Evolutionary conservation across 2,329 filamentous ascomycete genomes (phyloP).

Genomic region (Cadophora sp.): DNA sequence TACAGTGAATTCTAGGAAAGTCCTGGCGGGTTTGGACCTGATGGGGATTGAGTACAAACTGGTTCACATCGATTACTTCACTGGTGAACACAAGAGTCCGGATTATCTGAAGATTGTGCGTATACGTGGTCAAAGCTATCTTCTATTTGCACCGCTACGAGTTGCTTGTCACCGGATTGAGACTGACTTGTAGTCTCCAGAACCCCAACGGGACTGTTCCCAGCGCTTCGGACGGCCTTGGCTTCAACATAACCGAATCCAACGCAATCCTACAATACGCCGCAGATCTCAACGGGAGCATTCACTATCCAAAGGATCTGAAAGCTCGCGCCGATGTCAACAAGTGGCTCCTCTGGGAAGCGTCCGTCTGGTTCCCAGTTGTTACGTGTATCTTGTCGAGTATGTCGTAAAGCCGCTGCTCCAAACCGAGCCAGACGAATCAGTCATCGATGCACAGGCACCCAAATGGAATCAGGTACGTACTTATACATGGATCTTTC

Average conservation of each 20-base stretch:
- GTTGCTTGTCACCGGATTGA: background rate
- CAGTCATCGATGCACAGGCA: conserved; percentile 21
- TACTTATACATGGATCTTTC: background rate
- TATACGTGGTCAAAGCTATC: background rate
- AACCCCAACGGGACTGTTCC: conserved; percentile 26
- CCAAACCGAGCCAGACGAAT: conserved; percentile 23
- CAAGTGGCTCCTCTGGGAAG: conserved; percentile 32
- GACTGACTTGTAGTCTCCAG: background rate
- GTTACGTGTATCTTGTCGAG: conserved; percentile 30
- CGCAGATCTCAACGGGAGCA: conserved; percentile 21
- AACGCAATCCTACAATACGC: conserved; percentile 33
- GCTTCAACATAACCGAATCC: conserved; percentile 27
- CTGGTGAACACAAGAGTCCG: conserved; percentile 27
- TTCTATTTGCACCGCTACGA: background rate
- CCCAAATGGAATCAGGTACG: conserved; percentile 23
- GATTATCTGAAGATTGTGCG: conserved; percentile 26
- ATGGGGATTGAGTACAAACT: conserved; percentile 25
- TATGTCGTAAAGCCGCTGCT: conserved; percentile 30
- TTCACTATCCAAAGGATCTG: conserved; percentile 29
- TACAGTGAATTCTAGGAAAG: conserved; percentile 29
- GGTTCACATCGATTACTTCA: conserved; percentile 30
- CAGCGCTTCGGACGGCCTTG: conserved; percentile 19
- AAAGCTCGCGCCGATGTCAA: conserved; percentile 29
- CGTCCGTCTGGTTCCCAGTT: conserved; percentile 29
- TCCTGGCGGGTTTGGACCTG: conserved; percentile 29